Conservation (phyloP, 2,329 filamentous ascomycete species). For the Xylaria sp. region DNA sequence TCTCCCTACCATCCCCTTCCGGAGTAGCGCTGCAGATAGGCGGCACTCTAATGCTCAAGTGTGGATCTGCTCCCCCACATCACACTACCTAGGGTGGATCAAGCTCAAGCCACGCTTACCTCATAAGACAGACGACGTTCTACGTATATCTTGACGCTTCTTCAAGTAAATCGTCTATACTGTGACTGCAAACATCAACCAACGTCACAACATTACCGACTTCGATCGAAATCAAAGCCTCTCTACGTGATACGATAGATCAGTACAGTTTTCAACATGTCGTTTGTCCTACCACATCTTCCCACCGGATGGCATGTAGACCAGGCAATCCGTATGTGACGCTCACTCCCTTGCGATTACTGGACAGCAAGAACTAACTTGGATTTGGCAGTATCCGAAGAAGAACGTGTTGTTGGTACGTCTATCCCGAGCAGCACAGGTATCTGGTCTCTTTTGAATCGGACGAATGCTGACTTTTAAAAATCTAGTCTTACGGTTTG, state of each 20-base stretch:
- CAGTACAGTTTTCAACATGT: slow-evolving; percentile 58
- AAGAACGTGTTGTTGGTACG: slow-evolving; percentile 80
- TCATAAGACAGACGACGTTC: slow-evolving; percentile 11
- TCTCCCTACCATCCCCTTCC: slow-evolving; percentile 12
- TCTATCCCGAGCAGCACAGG: not conserved
- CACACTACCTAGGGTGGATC: no score
- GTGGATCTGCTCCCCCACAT: slow-evolving; percentile 1
- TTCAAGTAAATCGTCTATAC: not conserved
- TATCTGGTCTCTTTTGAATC: not conserved
- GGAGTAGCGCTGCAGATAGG: slow-evolving; percentile 36
- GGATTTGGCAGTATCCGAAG: slow-evolving; percentile 66
- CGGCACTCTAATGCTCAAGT: slow-evolving; percentile 14
- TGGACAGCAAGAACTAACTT: slow-evolving; percentile 21
- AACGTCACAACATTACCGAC: slow-evolving; percentile 5
- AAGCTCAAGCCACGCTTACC: slow-evolving; percentile 8
- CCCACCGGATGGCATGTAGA: slow-evolving; percentile 97
- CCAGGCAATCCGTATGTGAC: slow-evolving; percentile 76
- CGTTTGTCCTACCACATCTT: slow-evolving; percentile 91
- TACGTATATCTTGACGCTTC: not conserved
- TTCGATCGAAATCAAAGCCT: not conserved
- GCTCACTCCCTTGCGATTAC: not conserved
- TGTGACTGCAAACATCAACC: not conserved
- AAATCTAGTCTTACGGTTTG: slow-evolving; percentile 32
- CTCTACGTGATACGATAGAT: not conserved
- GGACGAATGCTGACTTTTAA: not conserved